Percentiles rank a stretch among this genome's conserved stretches.
Evolutionary conservation across 2,329 filamentous ascomycete genomes (phyloP).

Genomic region (Magnaporthiopsis incrustans): DNA sequence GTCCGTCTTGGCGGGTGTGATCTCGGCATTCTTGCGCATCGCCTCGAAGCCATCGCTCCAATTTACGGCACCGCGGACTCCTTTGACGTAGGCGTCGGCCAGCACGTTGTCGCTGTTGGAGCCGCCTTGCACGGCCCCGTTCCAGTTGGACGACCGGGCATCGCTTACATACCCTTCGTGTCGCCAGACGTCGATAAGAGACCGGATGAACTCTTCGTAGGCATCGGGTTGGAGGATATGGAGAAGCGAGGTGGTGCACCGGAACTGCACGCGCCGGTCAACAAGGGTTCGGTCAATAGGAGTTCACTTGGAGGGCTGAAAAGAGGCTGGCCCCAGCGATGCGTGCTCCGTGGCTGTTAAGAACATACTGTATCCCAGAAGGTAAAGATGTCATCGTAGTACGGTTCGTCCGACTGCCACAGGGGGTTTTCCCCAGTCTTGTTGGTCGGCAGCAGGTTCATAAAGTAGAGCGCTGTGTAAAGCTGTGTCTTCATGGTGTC

Average conservation of each 20-base stretch:
- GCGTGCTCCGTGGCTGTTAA: neutral
- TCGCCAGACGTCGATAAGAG: constrained; percentile 60
- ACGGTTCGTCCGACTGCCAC: constrained; percentile 57
- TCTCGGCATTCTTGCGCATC: constrained; percentile 61
- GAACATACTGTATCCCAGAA: constrained; percentile 47
- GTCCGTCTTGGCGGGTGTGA: constrained; percentile 49
- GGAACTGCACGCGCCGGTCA: constrained; percentile 32
- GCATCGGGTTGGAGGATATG: constrained; percentile 55
- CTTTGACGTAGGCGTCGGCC: constrained; percentile 67
- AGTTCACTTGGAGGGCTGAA: neutral
- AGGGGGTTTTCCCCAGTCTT: constrained; percentile 62
- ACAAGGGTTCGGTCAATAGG: too few relatives aligned
- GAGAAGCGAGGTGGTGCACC: constrained; percentile 56
- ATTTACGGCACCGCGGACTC: constrained; percentile 51
- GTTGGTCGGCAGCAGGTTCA: constrained; percentile 61
- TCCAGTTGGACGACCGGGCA: constrained; percentile 59
- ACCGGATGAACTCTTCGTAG: constrained; percentile 59
- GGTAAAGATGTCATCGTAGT: constrained; percentile 65
- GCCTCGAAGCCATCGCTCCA: constrained; percentile 56
- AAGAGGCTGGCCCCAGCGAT: too few relatives aligned
- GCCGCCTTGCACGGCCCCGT: constrained; percentile 61
- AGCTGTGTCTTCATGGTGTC: constrained; percentile 48
- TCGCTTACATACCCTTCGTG: constrained; percentile 58
- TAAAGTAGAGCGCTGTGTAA: constrained; percentile 62
- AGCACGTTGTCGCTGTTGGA: constrained; percentile 65